Evolutionary conservation across 2,329 filamentous ascomycete genomes (phyloP).

Genomic region (Pseudocercospora vitis): DNA sequence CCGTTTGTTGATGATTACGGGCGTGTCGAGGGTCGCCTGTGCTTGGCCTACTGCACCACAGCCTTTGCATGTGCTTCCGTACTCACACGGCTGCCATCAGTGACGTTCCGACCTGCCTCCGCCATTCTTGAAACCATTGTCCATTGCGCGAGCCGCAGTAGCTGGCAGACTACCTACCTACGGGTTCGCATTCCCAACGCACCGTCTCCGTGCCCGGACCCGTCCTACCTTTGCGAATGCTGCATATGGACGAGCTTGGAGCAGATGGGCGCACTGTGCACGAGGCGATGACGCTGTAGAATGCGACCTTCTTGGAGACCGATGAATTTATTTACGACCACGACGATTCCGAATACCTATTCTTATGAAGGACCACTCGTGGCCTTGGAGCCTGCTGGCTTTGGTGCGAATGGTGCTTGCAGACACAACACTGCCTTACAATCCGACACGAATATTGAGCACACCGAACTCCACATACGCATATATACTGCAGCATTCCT

Average conservation of each 20-base stretch:
- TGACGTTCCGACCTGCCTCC: constrained; percentile 12
- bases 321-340: constrained; percentile 15
- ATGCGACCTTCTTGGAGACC: constrained; percentile 2
- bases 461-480: constrained; percentile 54
- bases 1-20: constrained; percentile 12
- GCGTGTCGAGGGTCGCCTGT: constrained; percentile 4
- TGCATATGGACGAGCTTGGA: background rate
- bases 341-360: constrained; percentile 13
- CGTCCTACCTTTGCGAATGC: constrained; percentile 11
- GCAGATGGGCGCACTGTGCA: constrained; percentile 4
- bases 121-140: constrained; percentile 12
- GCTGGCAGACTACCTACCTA: constrained; percentile 2
- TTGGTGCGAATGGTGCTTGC: constrained; percentile 23
- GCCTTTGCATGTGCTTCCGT: background rate
- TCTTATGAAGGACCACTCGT: constrained; percentile 22
- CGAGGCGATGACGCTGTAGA: constrained; percentile 22
- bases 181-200: constrained; percentile 4
- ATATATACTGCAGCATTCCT: constrained; percentile 67
- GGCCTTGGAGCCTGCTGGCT: constrained; percentile 32
- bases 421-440: constrained; percentile 63
- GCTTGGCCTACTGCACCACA: background rate
- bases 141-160: constrained; percentile 1
- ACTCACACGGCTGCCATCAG: background rate
- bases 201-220: too few relatives aligned
- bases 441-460: constrained; percentile 70